These are phyloP conservation scores for Davidsoniella australis DNA, from an alignment of 2,329 filamentous ascomycete species.

Conservation along the genomic window DNA sequence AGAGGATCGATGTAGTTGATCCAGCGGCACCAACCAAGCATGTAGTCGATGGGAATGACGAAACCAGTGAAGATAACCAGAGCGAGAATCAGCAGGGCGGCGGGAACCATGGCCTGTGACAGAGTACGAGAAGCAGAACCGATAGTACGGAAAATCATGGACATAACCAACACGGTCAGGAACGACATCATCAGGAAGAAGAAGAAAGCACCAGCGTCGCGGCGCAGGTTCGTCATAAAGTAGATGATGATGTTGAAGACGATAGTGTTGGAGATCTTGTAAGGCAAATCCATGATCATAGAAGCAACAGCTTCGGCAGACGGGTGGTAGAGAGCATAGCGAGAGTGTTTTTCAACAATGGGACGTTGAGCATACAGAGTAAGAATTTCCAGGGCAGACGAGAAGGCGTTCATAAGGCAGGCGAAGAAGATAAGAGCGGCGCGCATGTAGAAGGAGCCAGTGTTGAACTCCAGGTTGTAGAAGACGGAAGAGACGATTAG, in stretches of 20 bases:
- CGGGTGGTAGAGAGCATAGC: constrained; percentile 80
- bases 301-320: constrained; percentile 76
- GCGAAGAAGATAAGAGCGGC: constrained; percentile 77
- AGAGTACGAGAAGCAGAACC: constrained; percentile 58
- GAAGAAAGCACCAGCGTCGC: constrained; percentile 64
- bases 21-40: constrained; percentile 70
- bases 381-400: constrained; percentile 64
- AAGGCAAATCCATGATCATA: constrained; percentile 73
- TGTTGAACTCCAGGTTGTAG: constrained; percentile 51
- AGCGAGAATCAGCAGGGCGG: constrained; percentile 43
- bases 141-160: constrained; percentile 71
- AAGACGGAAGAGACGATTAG: constrained; percentile 69
- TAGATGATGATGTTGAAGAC: constrained; percentile 68
- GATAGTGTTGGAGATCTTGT: constrained; percentile 59
- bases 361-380: constrained; percentile 77
- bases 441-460: constrained; percentile 59
- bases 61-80: constrained; percentile 59
- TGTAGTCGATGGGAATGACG: constrained; percentile 46
- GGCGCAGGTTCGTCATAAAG: constrained; percentile 70
- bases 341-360: constrained; percentile 78
- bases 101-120: constrained; percentile 44
- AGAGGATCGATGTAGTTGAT: constrained; percentile 68
- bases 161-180: constrained; percentile 58
- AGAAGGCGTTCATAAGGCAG: constrained; percentile 71
- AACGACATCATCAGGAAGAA: constrained; percentile 69